Percentiles rank a stretch among this genome's conserved stretches.
These are phyloP conservation scores for Dendrothele bispora DNA, from an alignment of 768 basidiomycete species.

Conservation along the genomic window DNA sequence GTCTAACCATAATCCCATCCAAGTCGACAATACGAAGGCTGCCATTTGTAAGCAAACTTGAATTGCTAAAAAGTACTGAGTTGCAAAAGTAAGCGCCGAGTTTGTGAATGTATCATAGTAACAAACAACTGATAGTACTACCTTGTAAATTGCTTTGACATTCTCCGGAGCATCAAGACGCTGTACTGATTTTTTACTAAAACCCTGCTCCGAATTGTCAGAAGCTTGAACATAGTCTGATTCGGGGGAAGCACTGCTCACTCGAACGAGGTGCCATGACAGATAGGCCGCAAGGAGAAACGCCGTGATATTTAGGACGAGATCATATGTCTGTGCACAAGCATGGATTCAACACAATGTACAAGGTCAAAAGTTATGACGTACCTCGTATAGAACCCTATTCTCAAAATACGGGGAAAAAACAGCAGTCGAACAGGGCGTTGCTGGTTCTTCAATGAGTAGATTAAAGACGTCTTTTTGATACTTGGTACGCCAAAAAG, in stretches of 20 bases:
- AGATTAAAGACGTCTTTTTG: conserved; percentile 34
- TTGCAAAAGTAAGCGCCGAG: neutral
- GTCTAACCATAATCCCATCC: conserved; percentile 57
- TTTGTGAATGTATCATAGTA: too few species aligned
- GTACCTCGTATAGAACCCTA: conserved; percentile 43
- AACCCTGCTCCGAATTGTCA: conserved; percentile 29
- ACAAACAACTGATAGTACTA: too few species aligned
- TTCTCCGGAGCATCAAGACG: conserved; percentile 52
- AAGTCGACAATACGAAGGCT: conserved; percentile 47
- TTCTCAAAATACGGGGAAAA: conserved; percentile 43
- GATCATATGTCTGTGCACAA: conserved; percentile 43
- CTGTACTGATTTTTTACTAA: conserved; percentile 47
- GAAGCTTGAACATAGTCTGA: neutral
- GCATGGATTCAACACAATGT: neutral
- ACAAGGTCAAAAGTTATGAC: conserved; percentile 5
- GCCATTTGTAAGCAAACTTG: conserved; percentile 55
- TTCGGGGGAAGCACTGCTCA: too few species aligned
- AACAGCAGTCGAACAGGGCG: conserved; percentile 50
- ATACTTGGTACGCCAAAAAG: conserved; percentile 44
- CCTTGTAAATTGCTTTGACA: conserved; percentile 52
- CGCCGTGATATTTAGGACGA: conserved; percentile 43
- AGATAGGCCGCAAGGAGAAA: conserved; percentile 41
- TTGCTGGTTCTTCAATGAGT: conserved; percentile 36
- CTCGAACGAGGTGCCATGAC: conserved; percentile 41
- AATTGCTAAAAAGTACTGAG: conserved; percentile 55